These are phyloP conservation scores for Saturnispora galanensis DNA, from an alignment of 805 yeast species.

Conservation along the genomic window DNA sequence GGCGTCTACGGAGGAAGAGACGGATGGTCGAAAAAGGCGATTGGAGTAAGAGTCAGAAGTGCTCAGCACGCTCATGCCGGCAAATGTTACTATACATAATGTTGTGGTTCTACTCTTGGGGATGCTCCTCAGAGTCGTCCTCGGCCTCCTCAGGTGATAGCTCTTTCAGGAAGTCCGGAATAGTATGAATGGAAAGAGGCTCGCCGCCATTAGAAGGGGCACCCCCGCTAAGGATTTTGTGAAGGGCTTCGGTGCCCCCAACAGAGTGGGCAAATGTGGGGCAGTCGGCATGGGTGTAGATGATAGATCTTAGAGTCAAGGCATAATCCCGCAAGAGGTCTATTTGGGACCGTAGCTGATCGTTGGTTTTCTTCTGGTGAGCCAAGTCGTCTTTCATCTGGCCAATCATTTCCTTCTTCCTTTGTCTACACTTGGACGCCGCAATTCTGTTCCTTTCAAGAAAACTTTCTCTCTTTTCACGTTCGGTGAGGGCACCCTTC, in stretches of 20 bases:
- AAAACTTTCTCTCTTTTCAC: conserved; percentile 69
- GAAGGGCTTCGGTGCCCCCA: conserved; percentile 38
- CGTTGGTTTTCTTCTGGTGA: conserved; percentile 61
- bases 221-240: conserved; percentile 28
- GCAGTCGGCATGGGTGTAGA: conserved; percentile 45
- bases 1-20: neutral
- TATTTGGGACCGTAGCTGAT: conserved; percentile 50
- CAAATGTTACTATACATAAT: neutral
- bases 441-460: conserved; percentile 91
- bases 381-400: conserved; percentile 75
- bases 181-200: neutral
- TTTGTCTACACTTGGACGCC: conserved; percentile 91
- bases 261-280: conserved; percentile 30
- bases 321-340: conserved; percentile 51
- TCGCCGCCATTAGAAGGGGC: conserved; percentile 14
- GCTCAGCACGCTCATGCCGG: neutral
- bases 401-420: conserved; percentile 81
- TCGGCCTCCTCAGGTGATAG: neutral
- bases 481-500: conserved; percentile 30
- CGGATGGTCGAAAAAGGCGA: neutral
- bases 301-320: conserved; percentile 35
- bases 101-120: neutral
- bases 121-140: neutral
- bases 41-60: neutral
- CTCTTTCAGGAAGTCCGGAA: conserved; percentile 13